phyloP scores from a whole-genome alignment of 148 eudicot genomes.

The Rhododendron simsii region DNA sequence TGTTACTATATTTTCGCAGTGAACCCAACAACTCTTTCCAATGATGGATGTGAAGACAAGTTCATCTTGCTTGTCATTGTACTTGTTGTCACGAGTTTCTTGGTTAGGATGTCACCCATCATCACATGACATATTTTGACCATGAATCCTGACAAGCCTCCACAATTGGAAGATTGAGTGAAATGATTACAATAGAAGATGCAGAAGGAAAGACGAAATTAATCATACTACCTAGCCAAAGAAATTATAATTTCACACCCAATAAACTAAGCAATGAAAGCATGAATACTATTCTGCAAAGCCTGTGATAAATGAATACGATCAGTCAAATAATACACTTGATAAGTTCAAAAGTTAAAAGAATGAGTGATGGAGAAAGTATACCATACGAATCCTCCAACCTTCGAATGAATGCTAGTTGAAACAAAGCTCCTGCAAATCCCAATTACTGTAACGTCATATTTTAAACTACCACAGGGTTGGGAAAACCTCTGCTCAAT shows the following conservation, averaged over 20 bases:
- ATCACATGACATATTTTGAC: background rate
- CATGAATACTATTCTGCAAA: background rate
- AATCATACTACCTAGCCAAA: background rate
- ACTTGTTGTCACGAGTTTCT: background rate
- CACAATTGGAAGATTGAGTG: background rate
- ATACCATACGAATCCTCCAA: slow-evolving; percentile 80
- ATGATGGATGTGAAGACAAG: background rate
- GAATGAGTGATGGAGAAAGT: slow-evolving; percentile 14
- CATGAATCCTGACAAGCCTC: background rate
- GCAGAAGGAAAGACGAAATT: background rate
- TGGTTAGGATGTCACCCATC: background rate
- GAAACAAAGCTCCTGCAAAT: slow-evolving; percentile 70
- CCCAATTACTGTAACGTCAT: slow-evolving; percentile 8
- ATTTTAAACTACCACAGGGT: background rate
- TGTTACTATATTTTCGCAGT: background rate
- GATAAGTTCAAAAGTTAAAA: background rate
- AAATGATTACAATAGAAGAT: background rate
- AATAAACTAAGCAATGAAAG: background rate
- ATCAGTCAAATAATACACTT: background rate
- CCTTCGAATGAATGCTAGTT: slow-evolving; percentile 66
- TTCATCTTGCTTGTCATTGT: background rate
- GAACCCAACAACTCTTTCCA: background rate
- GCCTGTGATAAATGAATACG: background rate
- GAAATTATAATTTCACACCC: background rate
- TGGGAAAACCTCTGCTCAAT: background rate